A percentile compares a stretch with the other conserved stretches of the same genome.
Evolutionary conservation across 768 basidiomycete genomes (phyloP).

Genomic region (Solioccasus polychromus): DNA sequence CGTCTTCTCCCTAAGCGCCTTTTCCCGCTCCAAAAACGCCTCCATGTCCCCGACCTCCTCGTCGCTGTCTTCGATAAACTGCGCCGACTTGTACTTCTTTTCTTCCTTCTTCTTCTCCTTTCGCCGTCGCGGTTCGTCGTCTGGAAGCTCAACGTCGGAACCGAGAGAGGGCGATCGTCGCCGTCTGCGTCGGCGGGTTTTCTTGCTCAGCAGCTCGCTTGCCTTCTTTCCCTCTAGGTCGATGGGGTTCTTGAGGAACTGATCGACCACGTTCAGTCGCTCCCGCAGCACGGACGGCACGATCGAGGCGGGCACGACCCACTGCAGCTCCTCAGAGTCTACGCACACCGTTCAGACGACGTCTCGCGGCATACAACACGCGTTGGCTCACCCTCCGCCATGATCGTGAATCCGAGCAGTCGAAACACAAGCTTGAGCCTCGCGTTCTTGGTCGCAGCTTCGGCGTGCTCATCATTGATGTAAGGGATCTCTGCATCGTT

Average conservation of each 20-base stretch:
- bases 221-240: slow-evolving; percentile 78
- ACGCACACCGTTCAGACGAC: slow-evolving; percentile 5
- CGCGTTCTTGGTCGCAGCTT: slow-evolving; percentile 74
- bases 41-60: slow-evolving; percentile 79
- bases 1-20: slow-evolving; percentile 52
- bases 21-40: slow-evolving; percentile 78
- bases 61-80: slow-evolving; percentile 92
- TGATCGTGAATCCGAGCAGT: slow-evolving; percentile 66
- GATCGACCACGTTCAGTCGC: slow-evolving; percentile 72
- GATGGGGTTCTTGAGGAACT: slow-evolving; percentile 80
- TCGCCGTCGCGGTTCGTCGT: slow-evolving; percentile 34
- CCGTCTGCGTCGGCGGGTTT: slow-evolving; percentile 49
- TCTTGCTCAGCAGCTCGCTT: slow-evolving; percentile 66
- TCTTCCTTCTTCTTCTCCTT: slow-evolving; percentile 62
- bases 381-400: slow-evolving; percentile 61
- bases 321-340: slow-evolving; percentile 76
- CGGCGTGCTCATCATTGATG: slow-evolving; percentile 67
- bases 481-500: slow-evolving; percentile 68
- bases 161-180: slow-evolving; percentile 49
- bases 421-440: slow-evolving; percentile 84
- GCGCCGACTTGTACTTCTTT: slow-evolving; percentile 80
- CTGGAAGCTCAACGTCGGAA: slow-evolving; percentile 36
- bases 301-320: slow-evolving; percentile 78
- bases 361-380: slow-evolving; percentile 1
- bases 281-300: slow-evolving; percentile 64